Evolutionary conservation across 2,329 filamentous ascomycete genomes (phyloP).

Genomic region (Trichoderma sp.): DNA sequence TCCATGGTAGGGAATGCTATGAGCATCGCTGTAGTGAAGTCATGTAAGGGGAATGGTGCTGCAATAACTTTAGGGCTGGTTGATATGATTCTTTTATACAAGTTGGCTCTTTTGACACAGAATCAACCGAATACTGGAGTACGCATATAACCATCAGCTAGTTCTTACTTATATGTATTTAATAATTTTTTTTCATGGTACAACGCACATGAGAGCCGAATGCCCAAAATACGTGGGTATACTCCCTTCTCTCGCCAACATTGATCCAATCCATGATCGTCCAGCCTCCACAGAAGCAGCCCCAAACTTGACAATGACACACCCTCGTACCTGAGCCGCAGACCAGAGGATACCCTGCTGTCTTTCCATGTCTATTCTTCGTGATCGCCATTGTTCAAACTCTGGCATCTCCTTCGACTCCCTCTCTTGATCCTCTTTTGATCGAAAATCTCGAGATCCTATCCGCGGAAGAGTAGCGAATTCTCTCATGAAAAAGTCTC

Average conservation of each 20-base stretch:
- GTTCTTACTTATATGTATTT: background rate
- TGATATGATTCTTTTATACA: background rate
- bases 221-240: conserved; percentile 72
- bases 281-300: conserved; percentile 78
- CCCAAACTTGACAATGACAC: conserved; percentile 88
- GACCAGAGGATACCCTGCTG: conserved; percentile 71
- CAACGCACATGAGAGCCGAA: conserved; percentile 73
- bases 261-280: conserved; percentile 71
- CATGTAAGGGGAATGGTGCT: background rate
- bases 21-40: background rate
- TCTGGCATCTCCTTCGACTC: conserved; percentile 38
- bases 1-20: background rate
- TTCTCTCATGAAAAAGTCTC: conserved; percentile 72
- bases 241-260: conserved; percentile 73
- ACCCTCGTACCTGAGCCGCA: conserved; percentile 73
- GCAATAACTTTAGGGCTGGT: background rate
- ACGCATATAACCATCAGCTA: too few relatives aligned
- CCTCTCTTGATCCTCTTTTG: conserved; percentile 46
- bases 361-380: conserved; percentile 57
- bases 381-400: conserved; percentile 51
- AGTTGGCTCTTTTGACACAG: background rate
- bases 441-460: conserved; percentile 73
- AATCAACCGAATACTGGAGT: background rate
- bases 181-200: conserved; percentile 31
- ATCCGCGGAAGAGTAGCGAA: conserved; percentile 77